These are phyloP conservation scores for Phytophthora macrochlamydospora DNA, from an alignment of 352 stramenopile species.

Conservation along the genomic window DNA sequence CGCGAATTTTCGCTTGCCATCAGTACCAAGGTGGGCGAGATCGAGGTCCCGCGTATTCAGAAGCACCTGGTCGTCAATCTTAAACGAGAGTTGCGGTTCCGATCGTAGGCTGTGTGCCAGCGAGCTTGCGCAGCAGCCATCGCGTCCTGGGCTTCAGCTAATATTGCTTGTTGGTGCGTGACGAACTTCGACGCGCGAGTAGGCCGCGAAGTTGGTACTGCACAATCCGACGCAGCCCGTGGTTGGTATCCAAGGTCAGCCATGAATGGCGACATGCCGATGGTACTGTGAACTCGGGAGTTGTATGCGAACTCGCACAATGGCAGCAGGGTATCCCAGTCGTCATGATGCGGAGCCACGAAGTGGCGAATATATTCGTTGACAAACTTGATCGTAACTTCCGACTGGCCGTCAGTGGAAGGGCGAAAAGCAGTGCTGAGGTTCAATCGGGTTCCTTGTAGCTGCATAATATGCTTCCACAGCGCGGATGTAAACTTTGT, in stretches of 20 bases:
- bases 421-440: constrained; percentile 4
- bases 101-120: constrained; percentile 15
- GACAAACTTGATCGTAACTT: constrained; percentile 9
- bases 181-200: constrained; percentile 3
- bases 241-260: constrained; percentile 24
- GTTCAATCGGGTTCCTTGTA: constrained; percentile 5
- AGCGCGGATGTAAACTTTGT: constrained; percentile 9
- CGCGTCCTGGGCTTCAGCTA: constrained; percentile 8
- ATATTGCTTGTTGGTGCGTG: constrained; percentile 3
- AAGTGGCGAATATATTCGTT: constrained; percentile 3
- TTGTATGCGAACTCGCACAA: constrained; percentile 17
- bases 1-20: constrained; percentile 18
- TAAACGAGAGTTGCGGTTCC: constrained; percentile 1
- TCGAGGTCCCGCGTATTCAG: constrained; percentile 11
- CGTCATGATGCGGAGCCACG: background rate
- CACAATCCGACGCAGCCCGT: constrained; percentile 2
- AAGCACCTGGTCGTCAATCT: constrained; percentile 5
- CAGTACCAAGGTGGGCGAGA: constrained; percentile 3
- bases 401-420: constrained; percentile 4
- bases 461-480: constrained; percentile 1
- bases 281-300: constrained; percentile 6
- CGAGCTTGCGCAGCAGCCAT: constrained; percentile 10
- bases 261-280: constrained; percentile 21
- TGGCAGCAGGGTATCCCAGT: constrained; percentile 11
- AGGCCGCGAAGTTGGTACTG: background rate